Percentiles rank a stretch among this genome's conserved stretches.
Conservation (phyloP, 169 alveolate genomes). For the Cryptosporidium parvum region DNA sequence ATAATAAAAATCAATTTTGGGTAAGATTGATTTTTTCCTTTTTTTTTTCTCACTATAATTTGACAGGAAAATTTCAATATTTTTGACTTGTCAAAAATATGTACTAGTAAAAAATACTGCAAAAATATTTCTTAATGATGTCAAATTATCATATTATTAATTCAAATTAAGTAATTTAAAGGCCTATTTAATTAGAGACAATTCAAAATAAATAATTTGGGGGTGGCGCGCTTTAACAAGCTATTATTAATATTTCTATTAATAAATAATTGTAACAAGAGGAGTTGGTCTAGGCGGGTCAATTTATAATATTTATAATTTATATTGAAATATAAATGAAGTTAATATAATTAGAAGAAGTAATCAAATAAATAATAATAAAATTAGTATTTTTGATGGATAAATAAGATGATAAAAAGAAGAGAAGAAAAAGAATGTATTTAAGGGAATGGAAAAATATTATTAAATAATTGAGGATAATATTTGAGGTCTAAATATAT, state of each 20-base stretch:
- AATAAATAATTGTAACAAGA: neutral
- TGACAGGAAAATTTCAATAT: neutral
- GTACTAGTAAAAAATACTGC: neutral
- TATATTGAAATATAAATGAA: no score
- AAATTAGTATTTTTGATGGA: no score
- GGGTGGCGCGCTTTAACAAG: neutral
- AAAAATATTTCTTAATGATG: neutral
- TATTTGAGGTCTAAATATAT: no score
- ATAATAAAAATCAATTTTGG: neutral
- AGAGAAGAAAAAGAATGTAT: no score
- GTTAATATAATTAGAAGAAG: no score
- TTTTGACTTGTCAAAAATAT: conserved; percentile 3
- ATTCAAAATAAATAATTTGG: neutral
- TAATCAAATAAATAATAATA: no score
- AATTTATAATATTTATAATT: neutral
- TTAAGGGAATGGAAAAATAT: no score
- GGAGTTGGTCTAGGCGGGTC: neutral
- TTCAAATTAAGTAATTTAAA: neutral
- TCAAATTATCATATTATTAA: neutral
- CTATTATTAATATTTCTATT: neutral
- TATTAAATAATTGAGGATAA: no score
- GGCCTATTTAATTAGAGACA: conserved; percentile 17
- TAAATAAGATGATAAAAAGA: no score
- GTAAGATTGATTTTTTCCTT: neutral
- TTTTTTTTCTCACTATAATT: neutral